Evolutionary conservation across 768 basidiomycete genomes (phyloP).

Genomic region (Leccinum subtestaceum): DNA sequence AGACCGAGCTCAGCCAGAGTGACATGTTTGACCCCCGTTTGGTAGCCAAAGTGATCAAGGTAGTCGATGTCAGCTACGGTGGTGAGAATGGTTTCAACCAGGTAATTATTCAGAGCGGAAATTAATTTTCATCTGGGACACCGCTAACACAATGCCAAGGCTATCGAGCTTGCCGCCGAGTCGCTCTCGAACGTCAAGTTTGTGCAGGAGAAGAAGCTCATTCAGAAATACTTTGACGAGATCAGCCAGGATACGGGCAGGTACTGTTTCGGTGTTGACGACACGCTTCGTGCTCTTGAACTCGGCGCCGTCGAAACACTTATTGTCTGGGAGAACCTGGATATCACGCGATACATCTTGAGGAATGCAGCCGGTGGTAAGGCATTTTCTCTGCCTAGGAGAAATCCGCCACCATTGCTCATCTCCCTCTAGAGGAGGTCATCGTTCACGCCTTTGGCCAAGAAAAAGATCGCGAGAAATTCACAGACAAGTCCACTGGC

Average conservation of each 20-base stretch:
- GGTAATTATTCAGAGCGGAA: conserved; percentile 40
- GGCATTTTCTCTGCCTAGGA: conserved; percentile 14
- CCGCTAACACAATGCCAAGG: conserved; percentile 42
- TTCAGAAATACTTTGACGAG: conserved; percentile 98
- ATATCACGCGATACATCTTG: conserved; percentile 82
- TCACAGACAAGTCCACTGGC: conserved; percentile 91
- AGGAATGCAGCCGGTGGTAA: conserved; percentile 90
- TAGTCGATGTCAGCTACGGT: conserved; percentile 98
- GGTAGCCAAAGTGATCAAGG: conserved; percentile 90
- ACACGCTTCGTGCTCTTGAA: conserved; percentile 94
- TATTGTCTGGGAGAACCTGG: conserved; percentile 98
- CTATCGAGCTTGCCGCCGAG: conserved; percentile 95
- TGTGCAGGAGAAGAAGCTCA: conserved; percentile 97
- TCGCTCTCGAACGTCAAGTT: conserved; percentile 98
- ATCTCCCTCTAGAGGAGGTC: conserved; percentile 62
- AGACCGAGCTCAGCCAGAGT: conserved; percentile 93
- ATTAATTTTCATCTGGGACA: neutral
- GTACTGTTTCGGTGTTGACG: conserved; percentile 97
- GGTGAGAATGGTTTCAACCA: conserved; percentile 99
- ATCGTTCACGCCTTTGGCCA: conserved; percentile 79
- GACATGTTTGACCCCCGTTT: conserved; percentile 94
- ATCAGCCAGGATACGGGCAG: conserved; percentile 96
- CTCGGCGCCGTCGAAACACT: conserved; percentile 96
- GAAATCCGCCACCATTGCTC: neutral
- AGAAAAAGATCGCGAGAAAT: conserved; percentile 93